Evolutionary conservation across 2,329 filamentous ascomycete genomes (phyloP).

Genomic region (Zasmidium citrigriseum): DNA sequence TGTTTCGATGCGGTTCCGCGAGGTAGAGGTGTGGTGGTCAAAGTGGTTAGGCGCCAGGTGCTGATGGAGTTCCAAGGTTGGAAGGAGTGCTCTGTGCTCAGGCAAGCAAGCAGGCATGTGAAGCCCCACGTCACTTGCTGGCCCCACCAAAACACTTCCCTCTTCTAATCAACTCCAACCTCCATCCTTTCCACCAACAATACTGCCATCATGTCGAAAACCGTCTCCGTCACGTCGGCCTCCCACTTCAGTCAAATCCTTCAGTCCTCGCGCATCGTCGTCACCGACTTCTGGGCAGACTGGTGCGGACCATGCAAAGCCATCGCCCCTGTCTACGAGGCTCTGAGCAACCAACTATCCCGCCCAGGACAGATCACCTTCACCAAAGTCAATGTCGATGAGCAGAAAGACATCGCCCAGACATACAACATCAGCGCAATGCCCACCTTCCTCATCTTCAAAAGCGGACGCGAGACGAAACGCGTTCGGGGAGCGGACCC

Average conservation of each 20-base stretch:
- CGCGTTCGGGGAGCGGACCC: slow-evolving; percentile 66
- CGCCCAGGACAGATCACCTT: slow-evolving; percentile 75
- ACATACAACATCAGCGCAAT: slow-evolving; percentile 75
- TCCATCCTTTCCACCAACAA: slow-evolving; percentile 4
- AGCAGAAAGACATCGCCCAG: slow-evolving; percentile 70
- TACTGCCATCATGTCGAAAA: slow-evolving; percentile 43
- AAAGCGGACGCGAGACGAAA: slow-evolving; percentile 39
- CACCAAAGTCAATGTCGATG: slow-evolving; percentile 81
- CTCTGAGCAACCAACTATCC: slow-evolving; percentile 70
- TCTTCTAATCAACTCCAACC: neutral
- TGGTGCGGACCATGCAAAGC: slow-evolving; percentile 83
- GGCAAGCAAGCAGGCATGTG: neutral
- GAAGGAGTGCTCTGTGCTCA: neutral
- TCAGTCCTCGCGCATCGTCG: slow-evolving; percentile 72
- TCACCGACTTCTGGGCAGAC: slow-evolving; percentile 76
- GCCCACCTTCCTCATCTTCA: slow-evolving; percentile 83
- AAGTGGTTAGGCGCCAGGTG: neutral
- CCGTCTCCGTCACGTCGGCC: slow-evolving; percentile 46
- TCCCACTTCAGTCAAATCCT: slow-evolving; percentile 68
- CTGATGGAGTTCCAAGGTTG: neutral
- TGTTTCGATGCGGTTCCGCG: neutral
- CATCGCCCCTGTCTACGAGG: slow-evolving; percentile 80
- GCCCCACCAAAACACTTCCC: slow-evolving; percentile 1
- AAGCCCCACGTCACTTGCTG: neutral
- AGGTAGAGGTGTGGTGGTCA: neutral